Base-by-base conservation (phyloP, 2,329 filamentous ascomycete species). In the Penicillium sp. region DNA sequence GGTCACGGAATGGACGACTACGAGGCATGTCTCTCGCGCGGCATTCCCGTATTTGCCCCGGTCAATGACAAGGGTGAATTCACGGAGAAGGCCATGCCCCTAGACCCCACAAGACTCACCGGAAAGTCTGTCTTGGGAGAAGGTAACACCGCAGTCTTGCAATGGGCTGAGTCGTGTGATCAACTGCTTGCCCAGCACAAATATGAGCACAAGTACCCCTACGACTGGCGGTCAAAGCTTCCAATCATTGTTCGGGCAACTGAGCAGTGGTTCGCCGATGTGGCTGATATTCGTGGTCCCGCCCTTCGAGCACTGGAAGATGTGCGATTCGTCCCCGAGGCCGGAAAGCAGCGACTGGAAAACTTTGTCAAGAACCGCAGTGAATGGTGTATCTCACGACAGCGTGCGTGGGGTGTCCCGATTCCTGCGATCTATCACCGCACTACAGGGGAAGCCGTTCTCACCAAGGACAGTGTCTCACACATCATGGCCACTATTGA, bases 1-100 rank as follows among this genome's bases (percentile, higher is more conserved):
- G 94, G 94, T 3, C 94, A 99, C 68, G 94, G 94, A 42, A 94
- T 96, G 79, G 94, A 99, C 38, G 94, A 99, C 70, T 99, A 97
- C 68, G 86, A 93, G 56, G 85, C 88, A 5, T 96, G 92, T 70
- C 82, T 82, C 45, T 74, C 82, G 22, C 79, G 88, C 43, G 87
- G 84, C 1, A 89, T 97, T 51, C 78, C 84, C 1, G 88, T 88
- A 1, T 87, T 88, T 64, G 90, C 93, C 4, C 93, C 93, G 0
- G 87, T 99, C 13, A 87, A 96, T 61, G 87, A 91, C 61, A 80
- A 87, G 16, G 94, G 94, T 1, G 78, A 80, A 29, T 97, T 96
- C 69, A 97, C 92, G 0, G 79, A 81, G 24, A 87, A 90, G 41
- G 92, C 90, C 0, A 88, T 89, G 59, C 89, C 91, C 0, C 82